Base-by-base conservation (phyloP, 495 filamentous ascomycete species). In the Cudoniella acicularis region DNA sequence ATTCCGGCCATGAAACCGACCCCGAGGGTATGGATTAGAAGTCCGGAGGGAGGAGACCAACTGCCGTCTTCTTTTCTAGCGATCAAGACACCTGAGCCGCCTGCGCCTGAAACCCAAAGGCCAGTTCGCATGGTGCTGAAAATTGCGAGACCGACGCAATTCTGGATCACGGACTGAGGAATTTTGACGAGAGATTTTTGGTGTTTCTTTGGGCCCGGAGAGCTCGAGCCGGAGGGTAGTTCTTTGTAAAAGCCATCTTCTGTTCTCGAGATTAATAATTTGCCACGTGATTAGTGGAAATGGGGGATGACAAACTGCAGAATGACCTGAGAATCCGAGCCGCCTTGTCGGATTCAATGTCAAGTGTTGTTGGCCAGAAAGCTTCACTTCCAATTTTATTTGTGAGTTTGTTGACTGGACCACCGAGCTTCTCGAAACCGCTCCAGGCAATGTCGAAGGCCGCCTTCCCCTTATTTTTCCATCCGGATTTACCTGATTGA, bases 101-200 rank as follows among this genome's bases (percentile, higher is more conserved):
- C 87, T n/a, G 88, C 87, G 46, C 88, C 89, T 50, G 87, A 87
- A 8, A 91, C 72, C 79, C 89, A 91, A 25, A 93, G 79, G 25
- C 89, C 89, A 0, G 87, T 86, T 48, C 89, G 85, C 81, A 91
- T 89, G 17, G 87, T 88, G 0, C 89, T 92, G 74, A 93, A 93
- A 67, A 93, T 90, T 41, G 87, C 88, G 1, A 93, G 73, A 18
- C 88, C 89, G 66, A 90, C 87, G 16, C 88, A 87, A 49, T 82
- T 80, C 56, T 81, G 73, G 36, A 93, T 86, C n/a, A 92, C 87
- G 64, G 87, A 73, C 30, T 81, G 67, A 0, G 89, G 89, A 45
- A 93, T 91, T 66, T 88, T 89, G 65, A 90, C 83, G 24, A 91
- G 65, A 6, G 4, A 88, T 83, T 54, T 77, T 80, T 57, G 85